phyloP scores from a whole-genome alignment of 139 green algal species.

The Dunaliella sp. region DNA sequence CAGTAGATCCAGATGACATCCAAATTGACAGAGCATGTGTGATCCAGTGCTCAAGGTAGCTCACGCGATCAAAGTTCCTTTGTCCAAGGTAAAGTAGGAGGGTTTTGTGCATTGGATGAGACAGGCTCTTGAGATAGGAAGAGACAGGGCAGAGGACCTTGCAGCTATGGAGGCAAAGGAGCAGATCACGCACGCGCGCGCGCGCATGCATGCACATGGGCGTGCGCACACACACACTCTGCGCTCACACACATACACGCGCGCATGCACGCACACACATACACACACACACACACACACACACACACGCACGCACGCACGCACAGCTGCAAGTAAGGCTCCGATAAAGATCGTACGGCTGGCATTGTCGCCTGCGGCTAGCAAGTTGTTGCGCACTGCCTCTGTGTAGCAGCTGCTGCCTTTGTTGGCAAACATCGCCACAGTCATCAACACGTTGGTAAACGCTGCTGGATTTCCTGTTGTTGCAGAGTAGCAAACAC shows the following conservation, averaged over 20 bases:
- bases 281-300: not conserved
- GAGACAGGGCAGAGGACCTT: too few relatives aligned
- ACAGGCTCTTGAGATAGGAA: too few relatives aligned
- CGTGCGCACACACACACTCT: not conserved
- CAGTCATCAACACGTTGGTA: conserved; percentile 40
- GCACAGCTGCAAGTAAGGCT: conserved; percentile 40
- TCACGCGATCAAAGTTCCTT: too few relatives aligned
- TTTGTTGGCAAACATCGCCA: not conserved
- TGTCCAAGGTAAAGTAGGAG: too few relatives aligned
- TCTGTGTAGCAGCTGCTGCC: conserved; percentile 36
- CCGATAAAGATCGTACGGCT: conserved; percentile 38
- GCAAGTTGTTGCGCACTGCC: conserved; percentile 51
- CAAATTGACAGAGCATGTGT: not conserved
- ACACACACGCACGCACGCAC: not conserved
- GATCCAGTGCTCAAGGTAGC: not conserved
- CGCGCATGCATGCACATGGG: not conserved
- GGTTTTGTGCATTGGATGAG: too few relatives aligned
- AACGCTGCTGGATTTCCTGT: conserved; percentile 36
- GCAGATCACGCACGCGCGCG: not conserved
- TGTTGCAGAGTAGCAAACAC: too few relatives aligned
- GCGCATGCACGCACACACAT: not conserved
- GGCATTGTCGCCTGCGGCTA: conserved; percentile 61
- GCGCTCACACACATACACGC: not conserved
- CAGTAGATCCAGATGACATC: not conserved
- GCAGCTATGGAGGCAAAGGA: not conserved